Conservation (phyloP, 345 rosid species). For the Eucalyptus sp. region DNA sequence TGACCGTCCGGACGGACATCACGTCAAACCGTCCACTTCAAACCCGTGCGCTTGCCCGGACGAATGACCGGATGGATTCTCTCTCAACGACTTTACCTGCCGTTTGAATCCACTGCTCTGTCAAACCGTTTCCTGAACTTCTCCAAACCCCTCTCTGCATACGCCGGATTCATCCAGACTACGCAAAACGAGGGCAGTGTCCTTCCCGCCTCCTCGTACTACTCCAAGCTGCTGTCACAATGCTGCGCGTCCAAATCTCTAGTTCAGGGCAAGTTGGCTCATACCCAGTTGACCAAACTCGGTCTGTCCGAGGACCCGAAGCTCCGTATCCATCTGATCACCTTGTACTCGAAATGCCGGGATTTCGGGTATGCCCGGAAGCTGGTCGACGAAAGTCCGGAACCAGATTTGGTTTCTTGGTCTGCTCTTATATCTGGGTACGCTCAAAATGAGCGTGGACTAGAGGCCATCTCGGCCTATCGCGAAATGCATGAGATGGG, state of each 20-base stretch:
- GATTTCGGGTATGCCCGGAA: slow-evolving; percentile 28
- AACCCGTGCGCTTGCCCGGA: background rate
- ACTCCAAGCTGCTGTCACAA: slow-evolving; percentile 25
- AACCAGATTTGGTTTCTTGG: slow-evolving; percentile 49
- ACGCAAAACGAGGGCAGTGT: background rate
- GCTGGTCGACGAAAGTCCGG: slow-evolving; percentile 45
- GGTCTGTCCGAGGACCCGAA: slow-evolving; percentile 16
- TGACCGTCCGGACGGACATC: background rate
- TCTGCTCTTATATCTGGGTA: slow-evolving; percentile 59
- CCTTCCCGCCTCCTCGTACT: background rate
- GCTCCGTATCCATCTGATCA: slow-evolving; percentile 17
- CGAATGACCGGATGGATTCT: background rate
- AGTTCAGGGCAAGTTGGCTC: slow-evolving; percentile 20
- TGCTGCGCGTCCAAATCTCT: slow-evolving; percentile 29
- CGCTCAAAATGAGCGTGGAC: slow-evolving; percentile 26
- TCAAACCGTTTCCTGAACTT: background rate
- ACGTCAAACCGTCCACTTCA: background rate
- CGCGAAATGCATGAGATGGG: slow-evolving; percentile 34
- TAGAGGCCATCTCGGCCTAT: slow-evolving; percentile 30
- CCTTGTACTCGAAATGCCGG: slow-evolving; percentile 19
- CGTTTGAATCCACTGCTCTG: background rate
- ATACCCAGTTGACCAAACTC: slow-evolving; percentile 19
- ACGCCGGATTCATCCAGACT: background rate
- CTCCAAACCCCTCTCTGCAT: background rate
- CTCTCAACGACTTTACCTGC: slow-evolving; percentile 6